phyloP scores from a whole-genome alignment of 345 rosid species.

The Geranium brycei region DNA sequence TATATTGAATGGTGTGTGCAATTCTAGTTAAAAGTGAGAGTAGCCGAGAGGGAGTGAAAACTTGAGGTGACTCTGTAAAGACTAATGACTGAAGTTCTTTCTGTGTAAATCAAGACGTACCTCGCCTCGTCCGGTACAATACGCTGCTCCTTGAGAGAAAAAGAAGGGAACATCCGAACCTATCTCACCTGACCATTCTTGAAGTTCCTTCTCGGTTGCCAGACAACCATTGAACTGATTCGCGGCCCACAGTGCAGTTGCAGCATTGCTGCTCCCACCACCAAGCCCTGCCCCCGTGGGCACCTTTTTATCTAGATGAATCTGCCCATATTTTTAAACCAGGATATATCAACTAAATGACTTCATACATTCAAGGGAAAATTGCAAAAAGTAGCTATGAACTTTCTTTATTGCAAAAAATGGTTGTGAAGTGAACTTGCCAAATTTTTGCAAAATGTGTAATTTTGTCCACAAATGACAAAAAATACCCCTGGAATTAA shows the following conservation, averaged over 20 bases:
- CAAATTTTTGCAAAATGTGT: no score
- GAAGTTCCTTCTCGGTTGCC: conserved; percentile 80
- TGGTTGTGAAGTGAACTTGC: no score
- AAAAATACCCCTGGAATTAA: no score
- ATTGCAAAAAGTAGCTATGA: no score
- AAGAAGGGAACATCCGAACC: conserved; percentile 98
- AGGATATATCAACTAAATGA: no score
- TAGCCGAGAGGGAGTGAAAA: conserved; percentile 4
- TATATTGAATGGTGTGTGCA: no score
- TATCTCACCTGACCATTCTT: conserved; percentile 92
- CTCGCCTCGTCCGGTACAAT: conserved; percentile 96
- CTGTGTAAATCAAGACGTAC: conserved; percentile 25
- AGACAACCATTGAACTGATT: conserved; percentile 66
- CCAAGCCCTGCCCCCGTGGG: conserved; percentile 96
- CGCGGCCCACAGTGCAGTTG: conserved; percentile 98
- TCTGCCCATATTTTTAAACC: conserved; percentile 27
- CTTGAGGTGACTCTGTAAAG: conserved; percentile 7
- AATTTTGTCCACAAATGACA: no score
- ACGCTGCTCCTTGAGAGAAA: conserved; percentile 91
- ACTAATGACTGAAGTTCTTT: neutral
- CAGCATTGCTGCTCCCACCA: conserved; percentile 98
- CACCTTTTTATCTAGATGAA: conserved; percentile 82
- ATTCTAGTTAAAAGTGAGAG: no score
- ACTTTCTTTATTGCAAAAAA: no score
- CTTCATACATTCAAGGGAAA: no score